Conservation (phyloP, 345 rosid genomes). For the Mercurialis annua region DNA sequence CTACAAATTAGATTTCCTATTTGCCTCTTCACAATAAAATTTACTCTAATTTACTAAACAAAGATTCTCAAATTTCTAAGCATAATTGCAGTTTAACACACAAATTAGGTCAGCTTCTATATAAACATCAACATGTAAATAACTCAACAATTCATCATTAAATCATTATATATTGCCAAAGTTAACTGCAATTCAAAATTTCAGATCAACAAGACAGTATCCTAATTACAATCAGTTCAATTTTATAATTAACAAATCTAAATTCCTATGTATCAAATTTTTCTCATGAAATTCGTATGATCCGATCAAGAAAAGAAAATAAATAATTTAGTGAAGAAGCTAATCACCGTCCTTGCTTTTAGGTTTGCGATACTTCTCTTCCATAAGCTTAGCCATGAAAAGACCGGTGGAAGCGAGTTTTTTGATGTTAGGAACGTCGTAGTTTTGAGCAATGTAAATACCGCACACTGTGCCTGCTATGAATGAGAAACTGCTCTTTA, state of each 20-base stretch:
- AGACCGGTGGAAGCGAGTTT: slow-evolving; percentile 42
- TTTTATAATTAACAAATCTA: neutral
- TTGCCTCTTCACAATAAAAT: too few relatives aligned
- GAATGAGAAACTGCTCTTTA: slow-evolving; percentile 61
- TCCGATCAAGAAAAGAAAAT: neutral
- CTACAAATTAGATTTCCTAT: too few relatives aligned
- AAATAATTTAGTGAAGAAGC: neutral
- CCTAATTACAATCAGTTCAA: neutral
- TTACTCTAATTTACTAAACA: too few relatives aligned
- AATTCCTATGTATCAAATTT: neutral
- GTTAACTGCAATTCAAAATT: too few relatives aligned
- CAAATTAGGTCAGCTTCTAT: too few relatives aligned
- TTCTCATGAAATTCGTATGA: neutral
- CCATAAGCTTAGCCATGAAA: slow-evolving; percentile 50
- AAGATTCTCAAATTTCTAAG: too few relatives aligned
- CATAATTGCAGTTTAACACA: too few relatives aligned
- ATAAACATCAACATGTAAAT: too few relatives aligned
- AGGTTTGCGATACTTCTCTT: slow-evolving; percentile 73
- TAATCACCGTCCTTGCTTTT: slow-evolving; percentile 38
- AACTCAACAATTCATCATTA: too few relatives aligned
- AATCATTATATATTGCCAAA: too few relatives aligned
- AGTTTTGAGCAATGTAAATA: slow-evolving; percentile 82
- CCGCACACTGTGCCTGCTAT: slow-evolving; percentile 60
- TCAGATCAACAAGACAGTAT: neutral
- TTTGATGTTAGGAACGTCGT: slow-evolving; percentile 79